Evolutionary conservation across 495 filamentous ascomycete species (phyloP), one percentile per base, ranked within the genome.

Genomic region (Cetradonia linearis): DNA sequence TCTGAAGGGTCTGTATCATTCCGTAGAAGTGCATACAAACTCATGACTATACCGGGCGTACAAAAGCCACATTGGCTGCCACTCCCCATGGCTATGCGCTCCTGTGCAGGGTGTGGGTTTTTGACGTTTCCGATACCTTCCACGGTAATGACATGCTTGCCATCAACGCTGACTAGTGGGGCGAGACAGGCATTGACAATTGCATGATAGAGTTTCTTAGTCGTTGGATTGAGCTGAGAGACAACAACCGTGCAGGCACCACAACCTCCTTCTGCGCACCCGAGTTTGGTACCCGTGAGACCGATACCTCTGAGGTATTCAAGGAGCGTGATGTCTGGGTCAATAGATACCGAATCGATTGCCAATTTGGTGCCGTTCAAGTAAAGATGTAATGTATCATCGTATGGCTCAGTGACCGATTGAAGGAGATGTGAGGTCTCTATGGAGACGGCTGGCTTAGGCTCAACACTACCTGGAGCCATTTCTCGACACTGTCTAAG

Each of bases 11-110:
- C 78, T 28, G 76, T 73, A 67, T 85, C 82, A 68, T 91, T 95
- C 61, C 86, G 78, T 52, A 94, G 75, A 56, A 95, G 78, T 18
- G 91, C 88, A 70, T 92, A 92, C 31, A 92, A 72, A 67, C 87
- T 90, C 93, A 98, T 97, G 56, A 96, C 91, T 70, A 98, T 98
- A 10, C 93, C 93, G 5, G 92, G 93, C 7, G 93, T 97, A 68
- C 93, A 98, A 69, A 98, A 98, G 9, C 85, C 83, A 68, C 84
- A 86, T 58, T 85, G 82, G 60, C 78, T 81, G 7, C 81, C 81
- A 71, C 78, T 82, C 7, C 76, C 74, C 60, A 71, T 68, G 9
- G 59, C 58, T 61, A 98, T 86, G 48, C 93, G 82, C 73, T 98
- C 91, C 72, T 98, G 93, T 2, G 87, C 76, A 4, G 93, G 88